A percentile compares a stretch with the other conserved stretches of the same genome.
Conservation (phyloP, 192 early-diverging fungal species). For the Gigaspora rosea region DNA sequence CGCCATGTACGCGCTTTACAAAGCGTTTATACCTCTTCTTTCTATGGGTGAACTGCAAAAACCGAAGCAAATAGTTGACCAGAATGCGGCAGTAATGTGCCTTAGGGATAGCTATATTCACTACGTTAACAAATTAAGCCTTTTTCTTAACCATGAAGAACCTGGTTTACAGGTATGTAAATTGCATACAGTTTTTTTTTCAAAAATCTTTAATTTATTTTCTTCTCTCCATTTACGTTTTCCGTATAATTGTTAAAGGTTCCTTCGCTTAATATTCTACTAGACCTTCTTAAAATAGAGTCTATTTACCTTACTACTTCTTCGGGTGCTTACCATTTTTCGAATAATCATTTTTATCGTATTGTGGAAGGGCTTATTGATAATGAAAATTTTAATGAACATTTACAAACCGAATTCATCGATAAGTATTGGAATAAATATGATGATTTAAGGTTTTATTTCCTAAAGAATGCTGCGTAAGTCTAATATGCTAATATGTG, state of each 20-base stretch:
- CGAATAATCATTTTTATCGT: slow-evolving; percentile 64
- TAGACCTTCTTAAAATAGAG: slow-evolving; percentile 72
- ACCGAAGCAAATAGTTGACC: slow-evolving; percentile 41
- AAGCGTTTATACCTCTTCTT: slow-evolving; percentile 63
- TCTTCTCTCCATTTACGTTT: neutral
- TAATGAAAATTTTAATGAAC: slow-evolving; percentile 60
- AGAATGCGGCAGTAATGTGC: slow-evolving; percentile 72
- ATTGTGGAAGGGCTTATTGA: slow-evolving; percentile 60
- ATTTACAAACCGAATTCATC: slow-evolving; percentile 61
- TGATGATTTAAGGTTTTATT: slow-evolving; percentile 86
- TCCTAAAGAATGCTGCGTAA: slow-evolving; percentile 65
- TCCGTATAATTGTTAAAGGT: slow-evolving; percentile 38
- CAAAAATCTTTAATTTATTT: neutral
- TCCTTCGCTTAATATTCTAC: slow-evolving; percentile 69
- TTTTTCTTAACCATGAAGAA: slow-evolving; percentile 59
- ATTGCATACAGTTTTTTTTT: no score
- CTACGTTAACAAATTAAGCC: slow-evolving; percentile 60
- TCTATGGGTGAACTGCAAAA: slow-evolving; percentile 49
- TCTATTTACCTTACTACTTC: slow-evolving; percentile 43
- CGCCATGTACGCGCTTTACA: slow-evolving; percentile 70
- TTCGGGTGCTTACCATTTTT: slow-evolving; percentile 60
- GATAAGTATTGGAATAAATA: slow-evolving; percentile 75
- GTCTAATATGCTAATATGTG: slow-evolving; percentile 16
- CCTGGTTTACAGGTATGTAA: slow-evolving; percentile 67
- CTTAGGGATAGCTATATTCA: slow-evolving; percentile 73